Evolutionary conservation across 2,329 filamentous ascomycete species (phyloP).

Genomic region (Scedosporium minutisporum): DNA sequence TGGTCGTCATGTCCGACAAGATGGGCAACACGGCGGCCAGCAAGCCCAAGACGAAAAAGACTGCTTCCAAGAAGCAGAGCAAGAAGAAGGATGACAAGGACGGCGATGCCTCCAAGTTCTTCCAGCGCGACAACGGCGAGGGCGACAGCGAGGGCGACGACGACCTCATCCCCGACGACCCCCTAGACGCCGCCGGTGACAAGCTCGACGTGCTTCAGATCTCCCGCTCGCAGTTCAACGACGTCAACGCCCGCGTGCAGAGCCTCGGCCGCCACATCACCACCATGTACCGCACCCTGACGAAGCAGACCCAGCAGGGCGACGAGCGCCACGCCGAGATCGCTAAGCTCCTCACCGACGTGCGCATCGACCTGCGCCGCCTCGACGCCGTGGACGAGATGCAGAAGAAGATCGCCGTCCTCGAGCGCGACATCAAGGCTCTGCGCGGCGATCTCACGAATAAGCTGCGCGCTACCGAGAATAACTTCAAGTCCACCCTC

Average conservation of each 20-base stretch:
- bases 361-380: constrained; percentile 34
- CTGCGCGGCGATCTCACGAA: constrained; percentile 45
- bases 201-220: constrained; percentile 37
- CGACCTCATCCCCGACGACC: constrained; percentile 29
- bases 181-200: constrained; percentile 35
- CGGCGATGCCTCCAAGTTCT: constrained; percentile 16
- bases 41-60: constrained; percentile 14
- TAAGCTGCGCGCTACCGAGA: constrained; percentile 41
- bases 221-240: constrained; percentile 60
- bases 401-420: constrained; percentile 34
- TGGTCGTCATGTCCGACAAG: constrained; percentile 57
- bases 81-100: constrained; percentile 13
- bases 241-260: constrained; percentile 78
- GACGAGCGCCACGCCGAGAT: constrained; percentile 50
- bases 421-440: constrained; percentile 49
- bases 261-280: constrained; percentile 59
- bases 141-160: constrained; percentile 14
- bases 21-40: constrained; percentile 7
- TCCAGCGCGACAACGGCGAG: constrained; percentile 12
- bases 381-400: constrained; percentile 35
- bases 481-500: constrained; percentile 42
- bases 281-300: constrained; percentile 49
- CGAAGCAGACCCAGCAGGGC: constrained; percentile 36
- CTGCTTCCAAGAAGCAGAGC: constrained; percentile 20
- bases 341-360: constrained; percentile 33